These are phyloP conservation scores for Bonnemaisonia californica DNA, from an alignment of 31 red algal species.

Conservation along the genomic window DNA sequence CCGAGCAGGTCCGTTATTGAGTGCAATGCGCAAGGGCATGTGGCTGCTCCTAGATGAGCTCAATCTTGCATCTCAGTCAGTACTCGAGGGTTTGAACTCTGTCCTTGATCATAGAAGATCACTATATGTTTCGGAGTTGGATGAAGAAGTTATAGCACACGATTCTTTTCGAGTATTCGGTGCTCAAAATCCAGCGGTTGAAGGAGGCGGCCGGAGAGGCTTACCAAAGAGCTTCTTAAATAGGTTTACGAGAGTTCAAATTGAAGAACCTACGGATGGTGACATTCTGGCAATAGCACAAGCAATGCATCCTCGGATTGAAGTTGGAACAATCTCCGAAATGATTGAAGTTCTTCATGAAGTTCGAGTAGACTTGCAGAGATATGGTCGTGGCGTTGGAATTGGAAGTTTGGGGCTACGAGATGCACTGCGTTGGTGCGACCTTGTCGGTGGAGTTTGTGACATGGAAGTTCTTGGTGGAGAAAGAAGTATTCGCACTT, in stretches of 20 bases:
- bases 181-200: slow-evolving; percentile 89
- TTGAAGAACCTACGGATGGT: slow-evolving; percentile 49
- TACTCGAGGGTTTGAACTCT: slow-evolving; percentile 97
- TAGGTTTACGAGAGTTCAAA: slow-evolving; percentile 79
- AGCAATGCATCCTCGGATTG: slow-evolving; percentile 44
- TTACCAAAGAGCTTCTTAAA: slow-evolving; percentile 93
- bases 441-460: slow-evolving; percentile 34
- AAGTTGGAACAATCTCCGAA: neutral
- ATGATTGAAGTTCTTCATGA: slow-evolving; percentile 29
- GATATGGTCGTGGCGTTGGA: neutral
- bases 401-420: slow-evolving; percentile 62
- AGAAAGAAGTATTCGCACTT: neutral
- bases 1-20: slow-evolving; percentile 78
- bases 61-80: slow-evolving; percentile 97
- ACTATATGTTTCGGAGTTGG: slow-evolving; percentile 77
- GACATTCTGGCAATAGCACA: slow-evolving; percentile 62
- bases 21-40: slow-evolving; percentile 68
- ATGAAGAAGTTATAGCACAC: slow-evolving; percentile 55
- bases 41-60: slow-evolving; percentile 98
- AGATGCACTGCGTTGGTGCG: slow-evolving; percentile 89
- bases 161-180: slow-evolving; percentile 83
- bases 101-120: slow-evolving; percentile 88
- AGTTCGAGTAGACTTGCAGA: neutral
- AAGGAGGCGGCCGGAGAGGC: slow-evolving; percentile 80
- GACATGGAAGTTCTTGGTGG: neutral